Percentiles rank a stretch among this genome's conserved stretches.
These are phyloP conservation scores for Lactifluus volemus DNA, from an alignment of 768 basidiomycete species.

Conservation along the genomic window DNA sequence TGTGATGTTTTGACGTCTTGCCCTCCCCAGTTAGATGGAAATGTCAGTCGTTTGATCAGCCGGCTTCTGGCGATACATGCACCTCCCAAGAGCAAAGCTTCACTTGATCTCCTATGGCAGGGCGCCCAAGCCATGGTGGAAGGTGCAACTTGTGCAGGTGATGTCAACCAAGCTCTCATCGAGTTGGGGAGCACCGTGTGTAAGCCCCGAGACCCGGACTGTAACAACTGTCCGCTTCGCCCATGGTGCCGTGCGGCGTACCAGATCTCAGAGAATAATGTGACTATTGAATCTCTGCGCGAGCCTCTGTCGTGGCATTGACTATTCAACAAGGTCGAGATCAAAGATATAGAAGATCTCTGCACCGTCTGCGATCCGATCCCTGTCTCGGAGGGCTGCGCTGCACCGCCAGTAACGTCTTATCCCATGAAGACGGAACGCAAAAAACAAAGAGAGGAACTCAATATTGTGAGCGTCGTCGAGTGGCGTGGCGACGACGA, in stretches of 20 bases:
- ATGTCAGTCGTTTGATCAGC: conserved; percentile 79
- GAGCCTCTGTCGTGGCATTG: background rate
- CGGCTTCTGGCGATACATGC: conserved; percentile 78
- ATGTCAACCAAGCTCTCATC: conserved; percentile 89
- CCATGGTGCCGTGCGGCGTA: conserved; percentile 69
- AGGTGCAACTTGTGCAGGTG: conserved; percentile 52
- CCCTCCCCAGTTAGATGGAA: conserved; percentile 68
- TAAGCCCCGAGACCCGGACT: conserved; percentile 73
- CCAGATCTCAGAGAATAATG: conserved; percentile 12
- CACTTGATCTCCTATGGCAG: conserved; percentile 76
- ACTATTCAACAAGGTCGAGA: conserved; percentile 6
- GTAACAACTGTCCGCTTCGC: conserved; percentile 62
- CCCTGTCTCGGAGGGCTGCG: conserved; percentile 23
- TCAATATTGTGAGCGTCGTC: conserved; percentile 78
- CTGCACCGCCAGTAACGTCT: conserved; percentile 42
- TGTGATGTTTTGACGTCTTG: background rate
- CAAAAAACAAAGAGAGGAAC: conserved; percentile 77
- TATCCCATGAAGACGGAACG: conserved; percentile 83
- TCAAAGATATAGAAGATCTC: conserved; percentile 66
- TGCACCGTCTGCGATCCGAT: conserved; percentile 64
- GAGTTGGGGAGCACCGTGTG: conserved; percentile 93
- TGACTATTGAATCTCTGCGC: background rate
- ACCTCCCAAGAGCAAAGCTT: conserved; percentile 67
- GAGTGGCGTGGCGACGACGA: conserved; percentile 54
- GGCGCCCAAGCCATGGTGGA: conserved; percentile 65